Evolutionary conservation across 2,329 filamentous ascomycete genomes (phyloP), one percentile per base, ranked within the genome.

Genomic region (Neonectria sp.): DNA sequence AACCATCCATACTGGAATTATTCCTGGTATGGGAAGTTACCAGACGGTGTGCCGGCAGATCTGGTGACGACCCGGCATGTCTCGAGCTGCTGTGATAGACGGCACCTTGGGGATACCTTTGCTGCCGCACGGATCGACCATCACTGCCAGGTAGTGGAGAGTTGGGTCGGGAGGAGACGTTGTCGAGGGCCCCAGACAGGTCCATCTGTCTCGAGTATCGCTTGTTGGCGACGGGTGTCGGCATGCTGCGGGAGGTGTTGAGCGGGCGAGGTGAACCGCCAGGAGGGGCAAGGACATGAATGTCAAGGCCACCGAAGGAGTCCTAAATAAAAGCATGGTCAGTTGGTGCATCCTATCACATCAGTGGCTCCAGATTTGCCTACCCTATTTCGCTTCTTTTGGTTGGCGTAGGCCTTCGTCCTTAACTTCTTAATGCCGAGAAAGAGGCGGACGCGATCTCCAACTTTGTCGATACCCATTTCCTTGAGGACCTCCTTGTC

Each of bases 401-500:
- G 90, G 76, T 92, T 93, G 66, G 92, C 89, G 73, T 92, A 92
- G 6, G 92, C 89, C 80, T 91, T 93, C 63, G 91, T 94, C 71
- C 93, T 87, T 63, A 96, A 85, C 80, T 94, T 93, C 83, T 95
- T 95, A 78, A 95, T 95, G 72, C 92, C 91, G 69, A 95, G 87
- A 76, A 94, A 95, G 68, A 99, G 92, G 70, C 95, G 93, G 40
- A 99, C 95, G 60, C 96, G 91, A 81, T 99, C 96, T 71, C 96
- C 96, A 71, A 99, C 93, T 82, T 98, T 99, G 74, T 97, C 97
- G 74, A 99, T 95, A 49, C 96, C 96, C 90, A 99, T 97, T 81
- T 99, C 96, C 81, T 97, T 97, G 70, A 99, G 87, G 46, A 97
- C 94, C 63, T 95, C 92, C 85, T 97, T 97, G 82, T 99, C 96